These are phyloP conservation scores for Hysterangium stoloniferum DNA, from an alignment of 768 basidiomycete species.

Conservation along the genomic window DNA sequence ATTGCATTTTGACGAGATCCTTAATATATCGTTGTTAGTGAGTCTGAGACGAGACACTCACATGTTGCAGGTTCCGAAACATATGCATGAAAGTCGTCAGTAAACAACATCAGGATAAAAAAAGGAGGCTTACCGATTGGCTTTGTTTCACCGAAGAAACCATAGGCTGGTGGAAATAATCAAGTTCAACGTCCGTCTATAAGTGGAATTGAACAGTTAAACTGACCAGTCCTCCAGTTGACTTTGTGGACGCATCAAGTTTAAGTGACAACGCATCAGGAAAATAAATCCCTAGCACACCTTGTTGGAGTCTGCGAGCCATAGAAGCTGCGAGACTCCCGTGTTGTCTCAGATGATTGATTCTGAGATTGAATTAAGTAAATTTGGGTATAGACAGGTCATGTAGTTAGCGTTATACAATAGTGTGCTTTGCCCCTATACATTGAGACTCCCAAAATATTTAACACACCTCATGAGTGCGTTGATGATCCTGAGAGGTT, in stretches of 20 bases:
- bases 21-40: neutral
- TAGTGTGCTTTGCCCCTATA: too few relatives aligned
- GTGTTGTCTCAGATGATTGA: too few relatives aligned
- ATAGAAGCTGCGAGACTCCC: too few relatives aligned
- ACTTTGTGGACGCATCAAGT: constrained; percentile 29
- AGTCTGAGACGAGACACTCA: neutral
- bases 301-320: too few relatives aligned
- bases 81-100: constrained; percentile 19
- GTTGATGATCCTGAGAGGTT: constrained; percentile 20
- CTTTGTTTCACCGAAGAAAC: constrained; percentile 22
- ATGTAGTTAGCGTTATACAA: too few relatives aligned
- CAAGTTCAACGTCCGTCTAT: too few relatives aligned
- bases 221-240: constrained; percentile 29
- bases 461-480: too few relatives aligned
- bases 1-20: constrained; percentile 35
- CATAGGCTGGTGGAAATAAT: constrained; percentile 23
- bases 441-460: too few relatives aligned
- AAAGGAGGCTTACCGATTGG: constrained; percentile 23
- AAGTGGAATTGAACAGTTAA: constrained; percentile 8
- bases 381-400: too few relatives aligned
- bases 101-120: neutral
- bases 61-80: constrained; percentile 18
- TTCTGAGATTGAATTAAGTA: too few relatives aligned
- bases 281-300: too few relatives aligned
- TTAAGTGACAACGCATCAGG: constrained; percentile 26